Evolutionary conservation across 768 basidiomycete genomes (phyloP), one percentile per base, ranked within the genome.

Genomic region (Boletus patriciae): DNA sequence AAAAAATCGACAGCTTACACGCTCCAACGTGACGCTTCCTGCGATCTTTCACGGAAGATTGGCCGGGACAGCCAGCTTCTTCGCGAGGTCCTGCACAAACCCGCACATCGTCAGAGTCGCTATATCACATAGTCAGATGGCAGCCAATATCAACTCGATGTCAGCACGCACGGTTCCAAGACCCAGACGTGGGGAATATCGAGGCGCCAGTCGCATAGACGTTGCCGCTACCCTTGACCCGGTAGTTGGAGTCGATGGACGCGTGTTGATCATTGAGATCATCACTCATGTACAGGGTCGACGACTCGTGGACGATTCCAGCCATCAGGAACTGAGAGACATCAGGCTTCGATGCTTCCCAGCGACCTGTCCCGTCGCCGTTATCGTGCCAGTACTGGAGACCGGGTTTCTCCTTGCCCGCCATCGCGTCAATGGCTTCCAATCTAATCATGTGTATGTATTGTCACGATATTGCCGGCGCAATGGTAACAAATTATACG

Each of bases 131-230:
- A 6, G 45, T 55, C 49, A 59, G 42, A 7, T 12, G 13, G 7
- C 15, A 18, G 8, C n/a, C 15, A 41, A 41, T 31, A n/a, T 23
- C 18, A 31, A 12, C 7, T 11, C 15, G 18, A 33, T 6, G 11
- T 46, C 19, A 12, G 8, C n/a, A 62, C 60, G 21, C 23, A 65
- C 55, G 55, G 23, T 60, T 60, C 64, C 63, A 66, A 31, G 60
- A 57, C 36, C 55, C 55, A 33, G 64, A 37, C 3, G 61, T 53
- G 10, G 59, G 63, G 51, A 66, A 65, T 11, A 65, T 46, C 3
- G 63, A 52, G 25, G 44, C 38, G 38, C 63, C 63, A 15, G 63
- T 65, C 3, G 48, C 64, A 15, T 65, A 65, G 25, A 65, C 63
- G 19, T 65, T 65, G 25, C 51, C 47, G n/a, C 50, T 50, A 12